Base-by-base conservation (phyloP, 23 red algal genomes). In the Gracilariopsis chorda region DNA sequence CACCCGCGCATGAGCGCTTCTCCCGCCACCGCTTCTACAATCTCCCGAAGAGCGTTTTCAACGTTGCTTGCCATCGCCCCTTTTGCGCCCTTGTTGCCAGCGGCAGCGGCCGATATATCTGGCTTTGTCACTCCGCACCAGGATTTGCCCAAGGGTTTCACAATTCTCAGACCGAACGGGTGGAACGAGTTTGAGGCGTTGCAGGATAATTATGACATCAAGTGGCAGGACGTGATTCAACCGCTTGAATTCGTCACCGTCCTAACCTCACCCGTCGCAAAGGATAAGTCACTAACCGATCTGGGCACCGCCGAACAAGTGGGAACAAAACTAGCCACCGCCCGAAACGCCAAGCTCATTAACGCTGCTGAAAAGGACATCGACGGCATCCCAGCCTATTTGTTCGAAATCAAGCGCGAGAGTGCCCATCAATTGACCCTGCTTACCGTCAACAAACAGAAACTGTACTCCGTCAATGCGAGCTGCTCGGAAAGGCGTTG, bases 201-300 rank as follows among this genome's bases (percentile, higher is more conserved):
- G 45, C 70, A 84, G 44, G 90, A 86, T 29, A 73, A 92, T 51
- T 99, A 96, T 73, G 97, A 99, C 91, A 92, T 95, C 57, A 99
- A 99, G 79, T 99, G 93, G 88, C 93, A 96, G 76, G 97, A 99
- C 53, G 69, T 99, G 36, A 99, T 99, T 47, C 93, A 99, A 64
- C 93, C 97, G 60, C 84, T 96, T 24, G 97, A 99, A 61, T 84
- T 92, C 43, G 78, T 99, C 13, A 99, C 93, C 29, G 92, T 99
- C 14, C 69, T 94, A 36, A 95, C 93, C 20, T 84, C 72, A 47
- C 90, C 94, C 12, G 46, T 99, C 12, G 32, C 48, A 2, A 88
- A 86, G 59, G 92, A 73, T 1, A 94, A 91, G 77, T 43, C 61
- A 7, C 32, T 96, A 33, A 72, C 33, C 42, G 86, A 94, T 46